Conservation (phyloP, 768 basidiomycete genomes). For the Hemileccinum rubropunctum region DNA sequence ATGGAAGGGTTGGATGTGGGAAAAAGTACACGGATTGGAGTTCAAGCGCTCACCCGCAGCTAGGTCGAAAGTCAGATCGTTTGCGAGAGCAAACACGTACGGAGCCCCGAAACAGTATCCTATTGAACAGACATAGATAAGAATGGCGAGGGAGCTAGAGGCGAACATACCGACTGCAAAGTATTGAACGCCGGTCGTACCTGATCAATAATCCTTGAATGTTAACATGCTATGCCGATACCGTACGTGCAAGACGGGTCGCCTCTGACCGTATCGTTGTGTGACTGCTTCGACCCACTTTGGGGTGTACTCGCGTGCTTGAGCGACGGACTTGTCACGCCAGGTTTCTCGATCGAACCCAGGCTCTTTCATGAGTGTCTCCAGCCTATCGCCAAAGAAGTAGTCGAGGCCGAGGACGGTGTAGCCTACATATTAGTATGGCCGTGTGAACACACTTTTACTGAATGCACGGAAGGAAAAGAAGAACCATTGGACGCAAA, state of each 20-base stretch:
- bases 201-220: background rate
- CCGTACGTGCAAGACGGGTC: background rate
- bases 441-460: background rate
- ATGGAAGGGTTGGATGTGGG: background rate
- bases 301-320: conserved; percentile 41
- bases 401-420: conserved; percentile 60
- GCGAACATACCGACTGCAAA: conserved; percentile 40
- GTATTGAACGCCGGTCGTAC: conserved; percentile 36
- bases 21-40: background rate
- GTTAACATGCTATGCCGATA: background rate
- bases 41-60: conserved; percentile 40
- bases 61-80: conserved; percentile 37
- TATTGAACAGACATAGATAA: conserved; percentile 13
- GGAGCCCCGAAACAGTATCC: conserved; percentile 62
- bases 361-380: conserved; percentile 37
- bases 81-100: conserved; percentile 46
- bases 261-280: conserved; percentile 42
- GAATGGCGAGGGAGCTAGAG: background rate
- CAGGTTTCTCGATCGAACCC: conserved; percentile 41
- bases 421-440: conserved; percentile 41
- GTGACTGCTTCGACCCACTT: conserved; percentile 53
- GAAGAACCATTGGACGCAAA: conserved; percentile 55
- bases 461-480: too few relatives aligned
- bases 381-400: conserved; percentile 57
- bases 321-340: conserved; percentile 34